These are phyloP conservation scores for Rhododendron ferrugineum DNA, from an alignment of 148 eudicot genomes.

Conservation along the genomic window DNA sequence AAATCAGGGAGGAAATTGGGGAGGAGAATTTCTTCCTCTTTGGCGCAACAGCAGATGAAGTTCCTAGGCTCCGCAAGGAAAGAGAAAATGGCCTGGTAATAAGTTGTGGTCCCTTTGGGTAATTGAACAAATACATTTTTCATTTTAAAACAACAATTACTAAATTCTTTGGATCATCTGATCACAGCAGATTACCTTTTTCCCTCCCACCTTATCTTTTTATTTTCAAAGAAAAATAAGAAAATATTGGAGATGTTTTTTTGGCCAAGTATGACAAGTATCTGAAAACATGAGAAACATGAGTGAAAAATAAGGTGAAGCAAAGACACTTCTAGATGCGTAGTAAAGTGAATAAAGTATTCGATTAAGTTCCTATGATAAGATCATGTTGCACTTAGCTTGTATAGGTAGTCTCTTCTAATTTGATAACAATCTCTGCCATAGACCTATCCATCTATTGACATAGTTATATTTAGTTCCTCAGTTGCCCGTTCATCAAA, in stretches of 20 bases:
- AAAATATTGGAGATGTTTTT: background rate
- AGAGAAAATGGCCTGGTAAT: slow-evolving; percentile 87
- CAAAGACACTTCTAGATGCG: background rate
- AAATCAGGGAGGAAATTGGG: slow-evolving; percentile 94
- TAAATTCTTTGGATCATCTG: background rate
- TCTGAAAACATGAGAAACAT: background rate
- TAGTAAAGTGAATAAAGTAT: background rate
- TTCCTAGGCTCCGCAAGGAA: slow-evolving; percentile 81
- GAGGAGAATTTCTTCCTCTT: slow-evolving; percentile 89
- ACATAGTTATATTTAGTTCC: background rate
- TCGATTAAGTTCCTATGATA: background rate
- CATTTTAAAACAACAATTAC: background rate
- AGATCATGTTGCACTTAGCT: background rate
- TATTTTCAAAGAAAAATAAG: background rate
- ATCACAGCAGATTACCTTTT: background rate
- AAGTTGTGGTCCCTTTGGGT: background rate
- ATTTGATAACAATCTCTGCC: background rate
- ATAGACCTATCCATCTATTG: background rate
- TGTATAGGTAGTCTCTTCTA: background rate
- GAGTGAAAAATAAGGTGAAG: background rate
- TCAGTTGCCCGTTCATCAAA: background rate
- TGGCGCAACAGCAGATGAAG: slow-evolving; percentile 97
- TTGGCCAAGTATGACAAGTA: background rate
- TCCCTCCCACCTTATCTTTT: background rate
- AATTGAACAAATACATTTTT: background rate